A percentile compares a stretch with the other conserved stretches of the same genome.
phyloP scores from a whole-genome alignment of 2,329 filamentous ascomycete genomes.

The Nannizzia gypsea region DNA sequence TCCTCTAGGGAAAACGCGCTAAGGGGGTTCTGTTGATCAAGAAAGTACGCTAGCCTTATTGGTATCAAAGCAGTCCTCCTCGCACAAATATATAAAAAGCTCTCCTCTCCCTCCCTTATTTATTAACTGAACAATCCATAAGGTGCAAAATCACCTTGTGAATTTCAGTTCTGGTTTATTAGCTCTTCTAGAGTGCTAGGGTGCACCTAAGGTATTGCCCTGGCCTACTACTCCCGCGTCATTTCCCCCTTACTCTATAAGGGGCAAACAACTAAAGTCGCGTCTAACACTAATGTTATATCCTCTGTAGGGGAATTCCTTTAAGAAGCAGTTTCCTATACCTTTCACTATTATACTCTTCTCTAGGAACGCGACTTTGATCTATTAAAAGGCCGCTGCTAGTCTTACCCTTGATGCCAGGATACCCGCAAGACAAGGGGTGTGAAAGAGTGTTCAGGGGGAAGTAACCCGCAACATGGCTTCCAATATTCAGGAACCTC shows the following conservation, averaged over 20 bases:
- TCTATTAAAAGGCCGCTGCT: neutral
- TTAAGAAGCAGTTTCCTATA: neutral
- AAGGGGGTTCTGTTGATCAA: constrained; percentile 1
- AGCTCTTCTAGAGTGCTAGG: neutral
- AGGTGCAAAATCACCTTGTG: neutral
- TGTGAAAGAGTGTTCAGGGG: neutral
- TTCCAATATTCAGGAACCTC: neutral
- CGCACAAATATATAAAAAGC: neutral
- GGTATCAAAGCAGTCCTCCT: neutral
- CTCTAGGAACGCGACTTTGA: neutral
- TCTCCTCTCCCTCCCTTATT: neutral
- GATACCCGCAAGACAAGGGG: neutral
- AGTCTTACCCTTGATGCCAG: neutral
- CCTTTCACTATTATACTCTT: neutral
- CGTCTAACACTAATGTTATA: neutral
- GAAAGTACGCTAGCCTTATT: constrained; percentile 5
- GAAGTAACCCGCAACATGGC: neutral
- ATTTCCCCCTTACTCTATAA: neutral
- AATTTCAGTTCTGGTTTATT: neutral
- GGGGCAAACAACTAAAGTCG: neutral
- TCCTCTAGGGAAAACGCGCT: neutral
- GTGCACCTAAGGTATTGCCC: neutral
- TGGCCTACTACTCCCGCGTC: neutral
- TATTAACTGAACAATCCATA: neutral
- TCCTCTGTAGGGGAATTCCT: neutral